Percentiles rank a stretch among this genome's conserved stretches.
Conservation (phyloP, 2,329 filamentous ascomycete species). For the Penicillium sp. region DNA sequence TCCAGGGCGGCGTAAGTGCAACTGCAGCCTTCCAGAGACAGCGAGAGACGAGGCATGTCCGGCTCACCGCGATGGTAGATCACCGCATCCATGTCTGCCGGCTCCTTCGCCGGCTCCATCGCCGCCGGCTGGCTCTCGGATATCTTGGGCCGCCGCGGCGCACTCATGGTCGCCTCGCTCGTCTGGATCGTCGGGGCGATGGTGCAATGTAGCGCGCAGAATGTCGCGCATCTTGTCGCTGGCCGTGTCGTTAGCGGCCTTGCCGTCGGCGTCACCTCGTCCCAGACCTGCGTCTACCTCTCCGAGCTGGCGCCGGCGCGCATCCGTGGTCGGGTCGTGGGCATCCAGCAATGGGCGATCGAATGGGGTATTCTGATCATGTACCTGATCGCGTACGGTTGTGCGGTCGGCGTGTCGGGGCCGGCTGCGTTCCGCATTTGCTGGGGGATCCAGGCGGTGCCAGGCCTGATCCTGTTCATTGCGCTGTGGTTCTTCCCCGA, state of each 20-base stretch:
- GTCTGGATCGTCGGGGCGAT: constrained; percentile 28
- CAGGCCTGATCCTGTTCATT: constrained; percentile 55
- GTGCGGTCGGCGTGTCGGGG: constrained; percentile 34
- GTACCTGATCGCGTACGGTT: constrained; percentile 44
- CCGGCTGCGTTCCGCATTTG: constrained; percentile 56
- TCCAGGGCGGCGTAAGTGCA: constrained; percentile 38
- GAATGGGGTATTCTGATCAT: constrained; percentile 47
- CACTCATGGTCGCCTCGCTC: constrained; percentile 26
- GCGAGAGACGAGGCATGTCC: too few relatives aligned
- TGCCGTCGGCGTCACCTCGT: constrained; percentile 44
- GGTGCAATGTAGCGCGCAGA: constrained; percentile 30
- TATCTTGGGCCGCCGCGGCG: constrained; percentile 24
- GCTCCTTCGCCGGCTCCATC: constrained; percentile 24
- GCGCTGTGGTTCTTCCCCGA: constrained; percentile 59
- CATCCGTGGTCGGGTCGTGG: constrained; percentile 44
- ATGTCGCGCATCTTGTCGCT: constrained; percentile 24
- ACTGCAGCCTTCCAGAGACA: too few relatives aligned
- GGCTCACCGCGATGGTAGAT: too few relatives aligned
- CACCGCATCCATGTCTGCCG: constrained; percentile 55
- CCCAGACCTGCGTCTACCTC: constrained; percentile 46
- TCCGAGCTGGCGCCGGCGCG: constrained; percentile 45
- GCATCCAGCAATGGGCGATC: constrained; percentile 47
- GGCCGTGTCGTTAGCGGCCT: constrained; percentile 30
- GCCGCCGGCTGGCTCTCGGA: constrained; percentile 25
- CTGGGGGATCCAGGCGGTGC: constrained; percentile 63